phyloP scores from a whole-genome alignment of 2,329 filamentous ascomycete species.

The Trichoderma pleuroti region DNA sequence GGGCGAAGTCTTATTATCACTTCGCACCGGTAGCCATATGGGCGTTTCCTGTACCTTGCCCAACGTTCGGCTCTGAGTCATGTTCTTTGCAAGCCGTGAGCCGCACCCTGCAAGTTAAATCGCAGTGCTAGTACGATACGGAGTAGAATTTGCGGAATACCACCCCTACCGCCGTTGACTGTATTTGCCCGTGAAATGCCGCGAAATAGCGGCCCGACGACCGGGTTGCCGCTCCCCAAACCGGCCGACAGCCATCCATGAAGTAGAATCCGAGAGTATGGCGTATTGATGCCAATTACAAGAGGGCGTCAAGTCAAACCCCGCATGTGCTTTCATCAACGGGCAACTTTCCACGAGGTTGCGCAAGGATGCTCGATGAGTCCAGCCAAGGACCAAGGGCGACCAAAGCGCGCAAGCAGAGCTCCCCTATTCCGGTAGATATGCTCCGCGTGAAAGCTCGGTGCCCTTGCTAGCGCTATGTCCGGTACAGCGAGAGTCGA shows the following conservation, averaged over 20 bases:
- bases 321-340: neutral
- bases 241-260: neutral
- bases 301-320: neutral
- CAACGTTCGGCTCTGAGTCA: neutral
- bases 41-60: neutral
- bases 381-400: neutral
- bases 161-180: neutral
- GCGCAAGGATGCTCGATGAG: neutral
- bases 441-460: neutral
- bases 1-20: neutral
- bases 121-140: neutral
- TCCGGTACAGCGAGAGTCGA: neutral
- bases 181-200: neutral
- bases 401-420: neutral
- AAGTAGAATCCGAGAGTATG: neutral
- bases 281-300: neutral
- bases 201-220: neutral
- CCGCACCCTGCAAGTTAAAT: neutral
- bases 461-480: neutral
- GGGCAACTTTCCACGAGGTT: neutral
- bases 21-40: neutral
- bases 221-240: neutral
- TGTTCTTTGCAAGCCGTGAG: neutral
- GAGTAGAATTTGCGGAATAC: neutral
- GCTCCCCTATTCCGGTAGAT: neutral